phyloP scores from a whole-genome alignment of 169 alveolate species.

The Plasmodium vivax region DNA sequence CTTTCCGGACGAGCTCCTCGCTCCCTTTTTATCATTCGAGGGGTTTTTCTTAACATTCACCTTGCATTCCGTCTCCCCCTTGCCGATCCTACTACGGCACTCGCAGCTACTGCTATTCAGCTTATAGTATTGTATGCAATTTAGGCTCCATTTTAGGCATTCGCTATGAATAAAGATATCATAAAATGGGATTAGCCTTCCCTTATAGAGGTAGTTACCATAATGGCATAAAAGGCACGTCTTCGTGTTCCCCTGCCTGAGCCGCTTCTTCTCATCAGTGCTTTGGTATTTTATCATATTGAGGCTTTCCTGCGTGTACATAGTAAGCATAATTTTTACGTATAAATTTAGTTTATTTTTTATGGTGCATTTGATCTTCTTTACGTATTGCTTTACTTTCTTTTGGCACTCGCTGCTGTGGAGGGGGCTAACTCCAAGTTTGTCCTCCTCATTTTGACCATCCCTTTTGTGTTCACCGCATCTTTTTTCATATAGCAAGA shows the following conservation, averaged over 20 bases:
- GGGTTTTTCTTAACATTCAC: slow-evolving; percentile 2
- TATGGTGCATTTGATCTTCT: slow-evolving; percentile 16
- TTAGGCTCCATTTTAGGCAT: slow-evolving; percentile 82
- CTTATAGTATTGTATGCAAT: slow-evolving; percentile 75
- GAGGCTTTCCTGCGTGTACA: slow-evolving; percentile 28
- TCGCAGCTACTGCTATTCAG: slow-evolving; percentile 63
- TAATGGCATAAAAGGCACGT: slow-evolving; percentile 43
- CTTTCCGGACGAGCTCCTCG: background rate
- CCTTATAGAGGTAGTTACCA: slow-evolving; percentile 72
- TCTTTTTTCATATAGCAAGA: background rate
- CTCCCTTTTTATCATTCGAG: background rate
- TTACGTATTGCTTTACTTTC: background rate
- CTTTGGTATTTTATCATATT: background rate
- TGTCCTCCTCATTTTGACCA: background rate
- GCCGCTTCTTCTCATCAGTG: background rate
- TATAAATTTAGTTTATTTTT: slow-evolving; percentile 45
- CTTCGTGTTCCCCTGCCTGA: background rate
- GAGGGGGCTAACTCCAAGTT: background rate
- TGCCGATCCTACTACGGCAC: background rate
- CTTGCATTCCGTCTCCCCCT: background rate
- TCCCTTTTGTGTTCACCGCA: background rate
- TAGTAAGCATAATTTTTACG: slow-evolving; percentile 46
- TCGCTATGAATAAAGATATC: slow-evolving; percentile 81
- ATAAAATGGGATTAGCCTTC: slow-evolving; percentile 81
- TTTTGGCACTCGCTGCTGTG: background rate